Percentiles rank a stretch among this genome's conserved stretches.
phyloP scores from a whole-genome alignment of 768 basidiomycete species.

The Suillus variegatus region DNA sequence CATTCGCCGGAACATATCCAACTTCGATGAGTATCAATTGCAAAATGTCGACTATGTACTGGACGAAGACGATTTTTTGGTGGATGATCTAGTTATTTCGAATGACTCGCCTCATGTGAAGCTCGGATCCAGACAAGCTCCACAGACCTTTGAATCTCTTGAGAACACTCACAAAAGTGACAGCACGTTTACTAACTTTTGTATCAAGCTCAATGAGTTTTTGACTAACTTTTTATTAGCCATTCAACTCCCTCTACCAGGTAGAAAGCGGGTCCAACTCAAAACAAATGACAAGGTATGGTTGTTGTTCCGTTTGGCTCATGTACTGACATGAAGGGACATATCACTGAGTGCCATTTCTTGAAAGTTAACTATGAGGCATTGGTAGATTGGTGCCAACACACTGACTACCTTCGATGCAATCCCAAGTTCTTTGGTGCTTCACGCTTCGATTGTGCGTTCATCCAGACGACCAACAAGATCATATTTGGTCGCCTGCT shows the following conservation, averaged over 20 bases:
- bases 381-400: conserved; percentile 27
- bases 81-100: neutral
- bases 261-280: neutral
- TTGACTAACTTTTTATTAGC: conserved; percentile 1
- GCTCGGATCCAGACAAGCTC: conserved; percentile 6
- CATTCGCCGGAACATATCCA: neutral
- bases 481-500: conserved; percentile 21
- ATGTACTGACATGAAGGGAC: neutral
- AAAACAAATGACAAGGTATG: neutral
- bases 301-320: neutral
- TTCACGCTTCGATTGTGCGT: conserved; percentile 30
- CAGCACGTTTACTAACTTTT: neutral
- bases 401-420: conserved; percentile 29
- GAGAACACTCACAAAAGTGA: neutral
- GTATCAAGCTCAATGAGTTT: conserved; percentile 8
- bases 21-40: neutral
- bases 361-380: conserved; percentile 31
- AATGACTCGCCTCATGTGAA: conserved; percentile 6
- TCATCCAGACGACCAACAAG: conserved; percentile 20
- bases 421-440: conserved; percentile 30
- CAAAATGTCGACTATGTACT: neutral
- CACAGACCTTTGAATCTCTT: neutral
- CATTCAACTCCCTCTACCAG: neutral
- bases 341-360: conserved; percentile 26
- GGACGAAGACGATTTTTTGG: neutral